Percentiles rank a stretch among this genome's conserved stretches.
These are phyloP conservation scores for Daldinia sp. DNA, from an alignment of 2,329 filamentous ascomycete species.

Conservation along the genomic window DNA sequence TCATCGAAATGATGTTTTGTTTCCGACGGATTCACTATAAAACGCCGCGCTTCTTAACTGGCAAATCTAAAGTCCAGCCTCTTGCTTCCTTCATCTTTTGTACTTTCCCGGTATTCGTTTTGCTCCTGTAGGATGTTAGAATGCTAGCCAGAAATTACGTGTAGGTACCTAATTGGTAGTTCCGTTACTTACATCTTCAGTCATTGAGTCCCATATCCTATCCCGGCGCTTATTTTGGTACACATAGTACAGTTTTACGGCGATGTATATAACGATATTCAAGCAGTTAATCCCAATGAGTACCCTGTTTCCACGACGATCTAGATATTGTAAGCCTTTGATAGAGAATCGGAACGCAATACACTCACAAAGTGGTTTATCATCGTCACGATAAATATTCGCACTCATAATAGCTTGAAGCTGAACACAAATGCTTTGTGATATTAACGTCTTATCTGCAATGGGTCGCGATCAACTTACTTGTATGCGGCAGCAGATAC, in stretches of 20 bases:
- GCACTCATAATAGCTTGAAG: slow-evolving; percentile 25
- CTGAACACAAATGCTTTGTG: slow-evolving; percentile 17
- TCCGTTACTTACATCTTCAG: slow-evolving; percentile 49
- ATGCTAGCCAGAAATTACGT: background rate
- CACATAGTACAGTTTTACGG: slow-evolving; percentile 59
- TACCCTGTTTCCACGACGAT: slow-evolving; percentile 63
- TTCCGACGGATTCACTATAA: background rate
- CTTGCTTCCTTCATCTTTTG: slow-evolving; percentile 63
- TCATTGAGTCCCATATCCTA: slow-evolving; percentile 60
- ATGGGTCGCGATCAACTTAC: background rate
- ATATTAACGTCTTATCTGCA: background rate
- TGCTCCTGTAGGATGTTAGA: slow-evolving; percentile 55
- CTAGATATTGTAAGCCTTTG: background rate
- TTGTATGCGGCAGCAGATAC: slow-evolving; percentile 23
- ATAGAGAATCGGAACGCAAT: background rate
- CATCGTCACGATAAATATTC: slow-evolving; percentile 18
- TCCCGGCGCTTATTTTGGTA: slow-evolving; percentile 63
- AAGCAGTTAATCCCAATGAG: slow-evolving; percentile 65
- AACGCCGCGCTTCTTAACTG: background rate
- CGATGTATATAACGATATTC: slow-evolving; percentile 63
- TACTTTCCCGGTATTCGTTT: slow-evolving; percentile 42
- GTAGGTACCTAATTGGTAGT: slow-evolving; percentile 56
- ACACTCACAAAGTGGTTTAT: slow-evolving; percentile 16
- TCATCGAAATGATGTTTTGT: too few relatives aligned
- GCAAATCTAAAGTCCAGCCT: slow-evolving; percentile 64